Evolutionary conservation across 306 rosid species (phyloP).

Genomic region (Inga leiocalycina): DNA sequence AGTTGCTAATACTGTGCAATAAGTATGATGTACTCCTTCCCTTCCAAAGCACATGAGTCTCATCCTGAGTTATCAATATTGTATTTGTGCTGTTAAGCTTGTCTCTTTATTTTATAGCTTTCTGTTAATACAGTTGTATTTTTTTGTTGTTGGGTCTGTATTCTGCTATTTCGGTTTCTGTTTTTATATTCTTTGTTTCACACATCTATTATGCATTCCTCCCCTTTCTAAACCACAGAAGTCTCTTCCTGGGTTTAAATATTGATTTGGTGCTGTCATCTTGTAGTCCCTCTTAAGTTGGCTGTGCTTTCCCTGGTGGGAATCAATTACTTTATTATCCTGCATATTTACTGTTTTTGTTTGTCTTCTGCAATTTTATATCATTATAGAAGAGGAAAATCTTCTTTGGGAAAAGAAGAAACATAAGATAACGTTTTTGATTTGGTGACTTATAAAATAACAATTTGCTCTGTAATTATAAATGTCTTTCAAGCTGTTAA

Average conservation of each 20-base stretch:
- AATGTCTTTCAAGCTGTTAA: not conserved
- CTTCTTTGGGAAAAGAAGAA: not conserved
- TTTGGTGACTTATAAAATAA: not conserved
- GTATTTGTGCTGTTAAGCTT: not conserved
- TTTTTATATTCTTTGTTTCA: not conserved
- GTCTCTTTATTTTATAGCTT: not conserved
- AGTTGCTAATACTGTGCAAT: not conserved
- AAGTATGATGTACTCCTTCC: not conserved
- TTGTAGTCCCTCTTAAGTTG: not conserved
- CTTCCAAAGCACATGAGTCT: not conserved
- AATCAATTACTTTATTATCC: not conserved
- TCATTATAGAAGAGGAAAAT: not conserved
- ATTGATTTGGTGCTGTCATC: not conserved
- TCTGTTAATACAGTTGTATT: not conserved
- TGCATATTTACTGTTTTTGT: not conserved
- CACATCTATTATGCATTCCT: not conserved
- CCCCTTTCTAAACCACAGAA: not conserved
- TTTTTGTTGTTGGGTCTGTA: not conserved
- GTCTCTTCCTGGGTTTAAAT: not conserved
- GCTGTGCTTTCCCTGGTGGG: not conserved
- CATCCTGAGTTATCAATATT: not conserved
- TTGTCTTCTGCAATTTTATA: not conserved
- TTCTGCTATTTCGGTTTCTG: not conserved
- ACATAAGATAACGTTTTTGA: not conserved
- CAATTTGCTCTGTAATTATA: not conserved